These are phyloP conservation scores for Sicyos edulis DNA, from an alignment of 306 rosid species.

Conservation along the genomic window DNA sequence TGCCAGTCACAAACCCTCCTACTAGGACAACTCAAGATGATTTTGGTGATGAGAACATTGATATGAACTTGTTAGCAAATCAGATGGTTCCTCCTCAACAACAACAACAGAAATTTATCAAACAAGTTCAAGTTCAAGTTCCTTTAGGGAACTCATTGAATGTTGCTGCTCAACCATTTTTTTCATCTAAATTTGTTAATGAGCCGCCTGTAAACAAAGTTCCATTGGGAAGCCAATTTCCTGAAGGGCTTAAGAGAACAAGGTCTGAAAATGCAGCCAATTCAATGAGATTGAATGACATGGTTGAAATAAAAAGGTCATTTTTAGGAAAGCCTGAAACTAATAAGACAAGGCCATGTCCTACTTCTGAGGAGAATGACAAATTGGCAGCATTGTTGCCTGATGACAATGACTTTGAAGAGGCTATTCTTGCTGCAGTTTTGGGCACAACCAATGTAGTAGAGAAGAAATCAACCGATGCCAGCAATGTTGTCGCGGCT, in stretches of 20 bases:
- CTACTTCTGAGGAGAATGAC: conserved; percentile 34
- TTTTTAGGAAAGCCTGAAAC: conserved; percentile 31
- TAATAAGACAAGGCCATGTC: conserved; percentile 55
- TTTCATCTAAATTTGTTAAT: too few relatives aligned
- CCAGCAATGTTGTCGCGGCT: not conserved
- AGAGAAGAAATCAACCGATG: conserved; percentile 24
- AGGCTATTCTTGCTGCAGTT: conserved; percentile 74
- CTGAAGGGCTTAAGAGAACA: conserved; percentile 80
- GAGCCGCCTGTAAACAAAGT: too few relatives aligned
- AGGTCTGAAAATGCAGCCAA: conserved; percentile 72
- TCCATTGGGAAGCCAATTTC: conserved; percentile 36
- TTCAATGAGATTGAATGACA: conserved; percentile 36
- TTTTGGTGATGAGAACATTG: conserved; percentile 67
- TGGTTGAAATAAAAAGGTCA: conserved; percentile 29
- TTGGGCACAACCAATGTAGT: conserved; percentile 42
- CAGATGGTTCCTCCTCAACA: too few relatives aligned
- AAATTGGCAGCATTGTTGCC: conserved; percentile 50
- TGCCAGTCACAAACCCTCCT: too few relatives aligned
- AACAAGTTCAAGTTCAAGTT: conserved; percentile 27
- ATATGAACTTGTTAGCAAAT: conserved; percentile 32
- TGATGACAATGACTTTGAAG: conserved; percentile 74
- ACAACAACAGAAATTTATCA: conserved; percentile 21
- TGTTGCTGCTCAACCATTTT: conserved; percentile 80
- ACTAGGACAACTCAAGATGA: conserved; percentile 33
- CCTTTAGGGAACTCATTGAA: conserved; percentile 49